phyloP scores from a whole-genome alignment of 2,329 filamentous ascomycete species.

The Penicillium thymicola region DNA sequence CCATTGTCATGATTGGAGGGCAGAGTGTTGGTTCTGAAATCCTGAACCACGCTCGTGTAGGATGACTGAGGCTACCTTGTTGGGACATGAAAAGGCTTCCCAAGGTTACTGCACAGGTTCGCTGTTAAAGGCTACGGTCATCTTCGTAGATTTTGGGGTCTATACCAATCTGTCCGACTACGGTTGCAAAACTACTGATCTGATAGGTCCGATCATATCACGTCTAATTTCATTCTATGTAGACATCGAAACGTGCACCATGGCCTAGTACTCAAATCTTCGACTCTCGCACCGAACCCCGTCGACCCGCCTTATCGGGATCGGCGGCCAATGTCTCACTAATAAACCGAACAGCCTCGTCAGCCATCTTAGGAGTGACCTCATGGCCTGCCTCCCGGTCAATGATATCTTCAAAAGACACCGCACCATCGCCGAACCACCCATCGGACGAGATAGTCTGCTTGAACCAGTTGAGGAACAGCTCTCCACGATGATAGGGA shows the following conservation, averaged over 20 bases:
- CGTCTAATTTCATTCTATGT: constrained; percentile 1
- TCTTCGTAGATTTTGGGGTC: neutral
- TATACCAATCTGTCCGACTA: too few species aligned
- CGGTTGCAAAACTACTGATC: neutral
- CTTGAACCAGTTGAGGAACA: constrained; percentile 58
- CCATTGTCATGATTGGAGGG: neutral
- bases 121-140: neutral
- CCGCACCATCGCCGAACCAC: constrained; percentile 50
- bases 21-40: neutral
- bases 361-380: constrained; percentile 55
- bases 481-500: constrained; percentile 55
- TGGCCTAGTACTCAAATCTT: constrained; percentile 29
- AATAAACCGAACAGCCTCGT: constrained; percentile 55
- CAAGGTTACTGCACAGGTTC: neutral
- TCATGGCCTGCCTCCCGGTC: constrained; percentile 59
- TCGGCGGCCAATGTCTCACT: constrained; percentile 37
- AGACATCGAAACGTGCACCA: neutral
- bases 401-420: constrained; percentile 56
- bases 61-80: neutral
- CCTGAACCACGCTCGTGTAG: neutral
- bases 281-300: constrained; percentile 34
- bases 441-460: constrained; percentile 38
- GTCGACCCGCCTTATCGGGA: constrained; percentile 15
- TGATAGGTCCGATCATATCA: neutral
- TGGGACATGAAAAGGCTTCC: neutral